Base-by-base conservation (phyloP, 2,329 filamentous ascomycete species). In the Aspergillus sp. region DNA sequence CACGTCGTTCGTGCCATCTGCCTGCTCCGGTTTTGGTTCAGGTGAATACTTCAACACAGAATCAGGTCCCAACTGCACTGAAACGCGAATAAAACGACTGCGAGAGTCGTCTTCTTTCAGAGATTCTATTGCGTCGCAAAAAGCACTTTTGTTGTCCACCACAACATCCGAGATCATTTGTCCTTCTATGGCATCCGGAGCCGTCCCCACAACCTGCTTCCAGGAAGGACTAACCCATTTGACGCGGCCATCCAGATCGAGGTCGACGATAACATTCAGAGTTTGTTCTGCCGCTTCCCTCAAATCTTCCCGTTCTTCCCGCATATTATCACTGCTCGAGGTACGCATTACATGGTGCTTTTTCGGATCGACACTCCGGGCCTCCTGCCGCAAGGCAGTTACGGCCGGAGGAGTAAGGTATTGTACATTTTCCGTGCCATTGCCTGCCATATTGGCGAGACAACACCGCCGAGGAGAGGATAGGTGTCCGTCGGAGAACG, bases 211-310 rank as follows among this genome's bases (percentile, higher is more conserved):
- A 49, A 99, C 89, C 68, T 98, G 92, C 59, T 86, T 85, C 95
- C 95, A 99, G 15, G 93, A 97, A 12, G 93, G 91, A 73, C 93
- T 98, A 67, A 96, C 93, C 91, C 95, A 99, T 76, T 92, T 89
- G 68, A 99, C 89, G 60, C 86, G 89, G 63, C 91, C 91, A 70
- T 97, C 90, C 55, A 98, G 83, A 69, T 92, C 91, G 63, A 99
- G 82, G 77, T 99, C 93, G 71, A 99, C 84, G 72, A 99, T 96
- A 62, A 96, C 90, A 75, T 98, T 99, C 72, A 96, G 83, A 20
- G 93, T 97, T 78, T 97, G 91, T 77, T 98, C 93, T 50, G 93
- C 95, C 41, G 93, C 95, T 78, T 96, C 91, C 70, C 93, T 92
- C 65, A 99, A 83, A 72, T 98, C 93, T 71, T 96, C 90, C 61